Evolutionary conservation across 176 grass and related monocot species (phyloP).

Genomic region (Zoysia pacifica): DNA sequence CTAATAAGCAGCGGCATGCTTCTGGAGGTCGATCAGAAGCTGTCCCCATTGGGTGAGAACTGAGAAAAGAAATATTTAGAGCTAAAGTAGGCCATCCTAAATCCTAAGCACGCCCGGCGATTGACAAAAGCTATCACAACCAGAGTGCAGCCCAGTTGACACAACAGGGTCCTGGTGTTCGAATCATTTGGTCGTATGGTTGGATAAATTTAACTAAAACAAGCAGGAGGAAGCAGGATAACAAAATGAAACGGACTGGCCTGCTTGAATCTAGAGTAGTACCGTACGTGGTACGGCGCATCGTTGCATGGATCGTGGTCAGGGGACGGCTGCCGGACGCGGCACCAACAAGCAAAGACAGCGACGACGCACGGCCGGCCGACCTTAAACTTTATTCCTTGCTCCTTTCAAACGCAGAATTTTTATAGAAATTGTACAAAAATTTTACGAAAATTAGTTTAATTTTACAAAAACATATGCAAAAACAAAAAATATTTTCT

Average conservation of each 20-base stretch:
- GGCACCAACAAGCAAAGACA: constrained; percentile 42
- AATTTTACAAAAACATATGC: no score
- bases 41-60: constrained; percentile 45
- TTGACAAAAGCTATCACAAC: no score
- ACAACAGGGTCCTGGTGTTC: no score
- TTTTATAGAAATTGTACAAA: no score
- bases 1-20: constrained; percentile 28
- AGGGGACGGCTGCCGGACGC: constrained; percentile 36
- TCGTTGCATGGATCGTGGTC: neutral
- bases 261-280: no score
- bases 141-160: no score
- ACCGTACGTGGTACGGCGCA: neutral
- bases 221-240: neutral
- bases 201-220: no score
- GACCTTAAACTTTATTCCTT: neutral
- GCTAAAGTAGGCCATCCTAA: neutral
- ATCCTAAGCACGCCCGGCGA: neutral
- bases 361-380: neutral
- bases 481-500: no score
- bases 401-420: no score
- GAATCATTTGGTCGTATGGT: no score
- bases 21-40: constrained; percentile 14
- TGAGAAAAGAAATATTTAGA: no score
- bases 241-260: neutral
- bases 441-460: no score